Evolutionary conservation across 164 flowering plant species (phyloP).

Genomic region (Vitis cinerea): DNA sequence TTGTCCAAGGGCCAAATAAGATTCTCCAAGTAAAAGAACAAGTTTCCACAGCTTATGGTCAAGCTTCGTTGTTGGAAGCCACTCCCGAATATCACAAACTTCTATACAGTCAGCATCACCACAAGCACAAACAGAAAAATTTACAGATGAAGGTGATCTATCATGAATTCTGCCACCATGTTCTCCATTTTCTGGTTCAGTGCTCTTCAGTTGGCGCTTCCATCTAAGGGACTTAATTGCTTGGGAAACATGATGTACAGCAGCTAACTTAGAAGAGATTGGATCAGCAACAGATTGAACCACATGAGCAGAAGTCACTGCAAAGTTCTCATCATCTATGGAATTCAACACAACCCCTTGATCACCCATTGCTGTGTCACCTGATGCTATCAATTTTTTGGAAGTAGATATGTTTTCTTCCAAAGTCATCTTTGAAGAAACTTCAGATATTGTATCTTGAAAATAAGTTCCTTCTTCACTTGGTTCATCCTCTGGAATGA

Average conservation of each 20-base stretch:
- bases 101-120: conserved; percentile 97
- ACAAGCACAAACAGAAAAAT: conserved; percentile 75
- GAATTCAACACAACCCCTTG: conserved; percentile 14
- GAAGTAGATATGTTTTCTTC: conserved; percentile 29
- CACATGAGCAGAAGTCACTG: conserved; percentile 29
- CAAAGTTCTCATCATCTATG: conserved; percentile 25
- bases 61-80: conserved; percentile 89
- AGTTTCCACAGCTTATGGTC: conserved; percentile 93
- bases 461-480: conserved; percentile 15
- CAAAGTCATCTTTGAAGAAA: conserved; percentile 22
- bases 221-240: conserved; percentile 94
- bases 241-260: conserved; percentile 96
- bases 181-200: conserved; percentile 41
- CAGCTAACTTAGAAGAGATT: conserved; percentile 81
- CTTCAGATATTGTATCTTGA: conserved; percentile 29
- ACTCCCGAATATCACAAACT: conserved; percentile 89
- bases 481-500: conserved; percentile 21
- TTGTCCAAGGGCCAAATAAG: conserved; percentile 93
- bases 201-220: conserved; percentile 69
- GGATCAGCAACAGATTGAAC: conserved; percentile 69
- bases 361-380: conserved; percentile 17
- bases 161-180: conserved; percentile 31
- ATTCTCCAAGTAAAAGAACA: conserved; percentile 93
- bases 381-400: conserved; percentile 19
- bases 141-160: conserved; percentile 26